Evolutionary conservation across 129 eudicot species (phyloP).

Genomic region (Pseudognaphalium luteoalbum): DNA sequence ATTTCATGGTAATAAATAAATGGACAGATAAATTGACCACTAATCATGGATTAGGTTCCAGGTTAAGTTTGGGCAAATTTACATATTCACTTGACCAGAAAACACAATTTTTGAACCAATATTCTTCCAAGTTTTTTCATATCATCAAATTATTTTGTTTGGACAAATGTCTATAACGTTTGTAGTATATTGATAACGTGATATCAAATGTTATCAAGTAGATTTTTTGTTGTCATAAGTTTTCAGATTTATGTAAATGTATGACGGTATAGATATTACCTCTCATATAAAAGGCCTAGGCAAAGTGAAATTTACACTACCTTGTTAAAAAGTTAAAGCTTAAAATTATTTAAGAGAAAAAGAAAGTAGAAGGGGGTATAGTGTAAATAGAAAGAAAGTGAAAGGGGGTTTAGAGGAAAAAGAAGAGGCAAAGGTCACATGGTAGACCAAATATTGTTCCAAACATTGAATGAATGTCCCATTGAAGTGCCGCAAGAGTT

Average conservation of each 20-base stretch:
- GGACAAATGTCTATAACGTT: no score
- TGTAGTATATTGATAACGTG: no score
- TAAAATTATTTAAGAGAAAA: not conserved
- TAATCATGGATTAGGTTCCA: conserved; percentile 19
- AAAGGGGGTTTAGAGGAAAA: conserved; percentile 3
- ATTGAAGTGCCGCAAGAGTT: conserved; percentile 45
- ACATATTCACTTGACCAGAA: not conserved
- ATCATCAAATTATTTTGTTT: no score
- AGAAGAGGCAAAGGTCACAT: conserved; percentile 46
- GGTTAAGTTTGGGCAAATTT: conserved; percentile 2
- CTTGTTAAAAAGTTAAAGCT: no score
- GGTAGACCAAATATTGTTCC: conserved; percentile 39
- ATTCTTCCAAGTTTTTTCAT: no score
- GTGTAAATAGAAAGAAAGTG: not conserved
- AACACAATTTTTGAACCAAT: no score
- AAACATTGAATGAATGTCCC: conserved; percentile 46
- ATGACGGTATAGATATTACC: no score
- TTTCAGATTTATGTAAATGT: no score
- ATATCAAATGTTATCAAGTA: no score
- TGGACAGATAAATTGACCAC: conserved; percentile 23
- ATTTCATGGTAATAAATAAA: conserved; percentile 29
- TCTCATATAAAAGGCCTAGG: not conserved
- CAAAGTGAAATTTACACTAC: no score
- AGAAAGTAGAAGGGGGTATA: conserved; percentile 6
- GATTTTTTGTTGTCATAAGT: no score